These are phyloP conservation scores for Cordyceps militaris DNA, from an alignment of 2,329 filamentous ascomycete species.

Conservation along the genomic window DNA sequence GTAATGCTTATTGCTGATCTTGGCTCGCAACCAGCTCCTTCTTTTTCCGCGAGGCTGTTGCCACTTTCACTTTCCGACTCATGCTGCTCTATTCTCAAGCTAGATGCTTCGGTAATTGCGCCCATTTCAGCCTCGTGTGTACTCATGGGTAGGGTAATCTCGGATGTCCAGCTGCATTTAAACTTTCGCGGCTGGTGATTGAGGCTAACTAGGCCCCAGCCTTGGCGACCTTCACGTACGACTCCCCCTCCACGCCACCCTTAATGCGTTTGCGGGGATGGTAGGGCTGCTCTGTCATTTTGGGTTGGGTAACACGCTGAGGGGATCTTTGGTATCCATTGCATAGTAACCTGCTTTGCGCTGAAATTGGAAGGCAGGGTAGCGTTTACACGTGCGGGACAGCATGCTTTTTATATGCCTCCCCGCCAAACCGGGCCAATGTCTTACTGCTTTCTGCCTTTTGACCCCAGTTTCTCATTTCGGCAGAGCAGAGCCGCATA, in stretches of 20 bases:
- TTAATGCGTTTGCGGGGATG: neutral
- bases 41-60: neutral
- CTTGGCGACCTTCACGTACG: neutral
- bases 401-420: neutral
- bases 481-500: too few relatives aligned
- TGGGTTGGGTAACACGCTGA: neutral
- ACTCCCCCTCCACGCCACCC: neutral
- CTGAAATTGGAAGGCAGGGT: neutral
- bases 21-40: neutral
- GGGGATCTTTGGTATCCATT: neutral
- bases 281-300: neutral
- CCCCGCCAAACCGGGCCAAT: too few relatives aligned
- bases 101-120: neutral
- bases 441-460: too few relatives aligned
- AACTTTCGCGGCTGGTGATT: neutral
- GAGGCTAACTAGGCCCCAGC: neutral
- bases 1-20: neutral
- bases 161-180: neutral
- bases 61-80: neutral
- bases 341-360: neutral
- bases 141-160: neutral
- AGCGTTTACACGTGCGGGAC: neutral
- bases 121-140: neutral
- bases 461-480: too few relatives aligned
- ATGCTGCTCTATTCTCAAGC: neutral